Evolutionary conservation across 108 stramenopile species (phyloP), one percentile per base, ranked within the genome.

Genomic region (Nitzschia palea): DNA sequence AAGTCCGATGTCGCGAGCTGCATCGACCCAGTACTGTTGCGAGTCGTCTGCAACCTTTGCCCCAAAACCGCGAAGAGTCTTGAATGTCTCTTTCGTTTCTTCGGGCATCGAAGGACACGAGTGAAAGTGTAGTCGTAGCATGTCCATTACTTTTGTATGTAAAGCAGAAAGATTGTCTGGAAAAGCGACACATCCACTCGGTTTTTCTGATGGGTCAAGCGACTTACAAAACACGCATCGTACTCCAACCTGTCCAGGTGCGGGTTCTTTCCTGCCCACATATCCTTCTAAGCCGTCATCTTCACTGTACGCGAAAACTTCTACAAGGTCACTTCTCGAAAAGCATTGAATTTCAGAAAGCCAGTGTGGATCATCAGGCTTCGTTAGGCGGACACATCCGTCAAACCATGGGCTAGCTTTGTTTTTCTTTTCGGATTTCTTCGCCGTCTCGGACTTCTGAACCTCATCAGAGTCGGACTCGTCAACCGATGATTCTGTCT

Each of bases 271-370:
- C 25, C 81, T 57, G 4, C 81, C 81, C 31, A 35, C 43, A 57
- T 85, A 85, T 17, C 84, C 80, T 28, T 78, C 71, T 29, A 78
- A 63, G 26, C 50, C 36, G 51, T 88, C 92, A 14, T 80, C 71
- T 23, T 84, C 74, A 15, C 58, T 55, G n/a, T 80, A 79, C 33
- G 78, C 80, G 47, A 90, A 94, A 1, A 88, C 80, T 76, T 94
- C 92, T 3, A 86, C 78, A 4, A 90, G 62, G 50, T 94, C 88
- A 44, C 80, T 81, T 43, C 93, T 79, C 14, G 87, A 78, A 63
- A 88, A 94, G 55, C 89, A 88, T 22, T 89, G 74, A 55, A 83
- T 76, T 36, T 94, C 89, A 10, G 93, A 86, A 9, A 94, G 73
- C 88, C 88, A 94, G 63, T 85, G 73, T 1, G 73, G 42, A 60